Evolutionary conservation across 768 basidiomycete species (phyloP), one percentile per base, ranked within the genome.

Genomic region (Clitopilus hobsonii): DNA sequence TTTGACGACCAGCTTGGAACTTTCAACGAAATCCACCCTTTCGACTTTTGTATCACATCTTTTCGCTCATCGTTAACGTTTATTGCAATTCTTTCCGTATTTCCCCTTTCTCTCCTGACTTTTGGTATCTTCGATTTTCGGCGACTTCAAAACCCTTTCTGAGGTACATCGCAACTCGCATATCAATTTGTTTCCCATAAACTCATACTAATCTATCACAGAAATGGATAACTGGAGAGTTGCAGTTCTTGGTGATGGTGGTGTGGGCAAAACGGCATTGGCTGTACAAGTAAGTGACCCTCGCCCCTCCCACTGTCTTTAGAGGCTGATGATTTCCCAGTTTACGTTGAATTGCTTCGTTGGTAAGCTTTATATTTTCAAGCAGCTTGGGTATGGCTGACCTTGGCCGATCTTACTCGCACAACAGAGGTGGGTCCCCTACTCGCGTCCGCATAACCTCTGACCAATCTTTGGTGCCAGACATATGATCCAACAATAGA

Each of bases 401-500:
- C 49, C 41, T 47, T 56, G 26, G 24, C 10, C 56, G 54, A 49
- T 48, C 63, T 56, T 30, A 26, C 57, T 54, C 48, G 55, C 32
- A n/a, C 58, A 60, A 55, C 67, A 89, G 86, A 89, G 76, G 88
- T 87, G 55, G 50, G 75, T 63, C 32, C 41, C 38, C 26, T 7
- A 20, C 52, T 51, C 23, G 25, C 51, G 50, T 52, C 48, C 49
- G 14, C 51, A 24, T 38, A 49, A 51, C 53, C 25, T 54, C 47
- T 51, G 53, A 56, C 58, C 65, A 45, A 61, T 58, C 56, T 25
- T 36, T 55, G 56, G 24, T 61, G 3, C 36, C 54, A 96, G 92
- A 93, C 93, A 52, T 98, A 98, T 71, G 94, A 98, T 76, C 94
- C 94, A 55, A 98, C 94, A 63, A 98, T 98, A 83, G 94, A 98